These are phyloP conservation scores for Aspergillus sp. DNA, from an alignment of 2,329 filamentous ascomycete species.

Conservation along the genomic window DNA sequence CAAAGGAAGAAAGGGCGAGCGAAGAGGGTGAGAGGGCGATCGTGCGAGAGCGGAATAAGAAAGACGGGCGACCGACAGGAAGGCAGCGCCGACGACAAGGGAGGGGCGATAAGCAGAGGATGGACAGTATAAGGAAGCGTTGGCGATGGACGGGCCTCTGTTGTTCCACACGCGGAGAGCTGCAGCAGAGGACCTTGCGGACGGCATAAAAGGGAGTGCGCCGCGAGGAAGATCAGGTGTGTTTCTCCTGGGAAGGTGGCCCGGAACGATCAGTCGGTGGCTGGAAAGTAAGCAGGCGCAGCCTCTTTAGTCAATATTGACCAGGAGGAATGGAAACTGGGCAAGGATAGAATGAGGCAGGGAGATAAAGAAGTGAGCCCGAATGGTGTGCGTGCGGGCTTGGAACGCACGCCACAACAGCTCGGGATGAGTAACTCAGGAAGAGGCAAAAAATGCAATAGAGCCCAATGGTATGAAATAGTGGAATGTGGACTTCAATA, in stretches of 20 bases:
- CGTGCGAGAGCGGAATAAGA: slow-evolving; percentile 24
- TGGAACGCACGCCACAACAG: slow-evolving; percentile 8
- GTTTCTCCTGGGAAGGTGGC: slow-evolving; percentile 5
- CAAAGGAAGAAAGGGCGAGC: slow-evolving; percentile 13
- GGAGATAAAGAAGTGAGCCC: slow-evolving; percentile 6
- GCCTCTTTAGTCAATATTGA: not conserved
- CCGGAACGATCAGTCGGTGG: slow-evolving; percentile 6
- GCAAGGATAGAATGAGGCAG: not conserved
- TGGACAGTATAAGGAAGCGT: slow-evolving; percentile 3
- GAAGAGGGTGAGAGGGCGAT: slow-evolving; percentile 17
- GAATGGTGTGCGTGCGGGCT: not conserved
- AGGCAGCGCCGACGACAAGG: slow-evolving; percentile 13
- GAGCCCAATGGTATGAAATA: slow-evolving; percentile 9
- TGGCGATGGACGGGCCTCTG: slow-evolving; percentile 15
- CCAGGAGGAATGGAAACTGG: slow-evolving; percentile 3
- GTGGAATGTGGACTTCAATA: slow-evolving; percentile 7
- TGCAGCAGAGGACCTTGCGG: slow-evolving; percentile 41
- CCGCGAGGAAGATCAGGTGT: not conserved
- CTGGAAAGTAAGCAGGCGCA: not conserved
- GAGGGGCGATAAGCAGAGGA: slow-evolving; percentile 23
- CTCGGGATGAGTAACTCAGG: slow-evolving; percentile 1
- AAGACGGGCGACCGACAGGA: slow-evolving; percentile 24
- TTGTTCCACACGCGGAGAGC: slow-evolving; percentile 29
- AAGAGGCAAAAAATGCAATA: slow-evolving; percentile 9
- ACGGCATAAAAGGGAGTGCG: slow-evolving; percentile 22